A percentile compares a stretch with the other conserved stretches of the same genome.
Conservation (phyloP, 2,329 filamentous ascomycete genomes). For the Paecilomyces sp. region DNA sequence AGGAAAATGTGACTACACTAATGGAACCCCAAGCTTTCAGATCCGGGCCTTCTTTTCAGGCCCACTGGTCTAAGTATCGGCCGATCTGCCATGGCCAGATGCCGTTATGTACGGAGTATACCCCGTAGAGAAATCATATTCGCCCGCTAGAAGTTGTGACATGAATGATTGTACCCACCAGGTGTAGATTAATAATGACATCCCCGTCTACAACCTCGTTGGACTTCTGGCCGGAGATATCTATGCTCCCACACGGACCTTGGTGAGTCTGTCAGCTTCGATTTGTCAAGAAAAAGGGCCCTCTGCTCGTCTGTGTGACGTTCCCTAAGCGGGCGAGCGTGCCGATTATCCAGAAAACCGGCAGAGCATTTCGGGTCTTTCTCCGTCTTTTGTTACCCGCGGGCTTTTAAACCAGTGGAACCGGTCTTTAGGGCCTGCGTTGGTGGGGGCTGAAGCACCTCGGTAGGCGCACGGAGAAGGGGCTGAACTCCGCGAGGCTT, state of each 20-base stretch:
- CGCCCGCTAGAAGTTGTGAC: neutral
- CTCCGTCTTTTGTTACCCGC: neutral
- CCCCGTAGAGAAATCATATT: neutral
- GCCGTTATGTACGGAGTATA: neutral
- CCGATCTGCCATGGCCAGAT: neutral
- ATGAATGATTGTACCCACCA: neutral
- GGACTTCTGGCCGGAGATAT: neutral
- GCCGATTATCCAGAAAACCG: conserved; percentile 1
- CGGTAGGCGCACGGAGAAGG: neutral
- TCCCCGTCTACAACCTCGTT: neutral
- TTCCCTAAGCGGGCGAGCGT: neutral
- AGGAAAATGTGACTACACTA: neutral
- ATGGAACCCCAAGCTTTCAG: neutral
- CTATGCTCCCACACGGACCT: neutral
- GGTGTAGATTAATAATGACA: neutral
- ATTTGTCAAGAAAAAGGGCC: neutral
- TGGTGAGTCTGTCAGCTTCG: neutral
- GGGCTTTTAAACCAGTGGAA: neutral
- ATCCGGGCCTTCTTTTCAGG: neutral
- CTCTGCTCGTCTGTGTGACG: no score
- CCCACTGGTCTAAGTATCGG: neutral
- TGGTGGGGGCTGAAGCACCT: neutral
- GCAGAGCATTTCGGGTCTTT: conserved; percentile 3
- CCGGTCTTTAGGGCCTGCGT: conserved; percentile 5
- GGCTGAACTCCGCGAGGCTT: neutral